phyloP scores from a whole-genome alignment of 495 filamentous ascomycete species.

The Aspergillus coremiiformis region DNA sequence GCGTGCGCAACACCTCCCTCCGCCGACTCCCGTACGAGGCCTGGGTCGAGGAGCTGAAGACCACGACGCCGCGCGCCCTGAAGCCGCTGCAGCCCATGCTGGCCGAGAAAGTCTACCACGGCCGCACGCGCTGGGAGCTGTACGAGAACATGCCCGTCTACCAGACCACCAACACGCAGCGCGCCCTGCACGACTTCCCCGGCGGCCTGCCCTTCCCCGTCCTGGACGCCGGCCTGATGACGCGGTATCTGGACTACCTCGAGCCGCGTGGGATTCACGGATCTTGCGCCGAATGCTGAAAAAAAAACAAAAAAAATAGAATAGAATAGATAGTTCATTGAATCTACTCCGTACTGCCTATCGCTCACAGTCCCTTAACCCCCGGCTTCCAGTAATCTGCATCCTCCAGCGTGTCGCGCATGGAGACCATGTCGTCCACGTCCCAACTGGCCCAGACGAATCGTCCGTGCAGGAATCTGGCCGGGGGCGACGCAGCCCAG shows the following conservation, averaged over 20 bases:
- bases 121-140: slow-evolving; percentile 16
- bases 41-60: slow-evolving; percentile 5
- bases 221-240: too few species aligned
- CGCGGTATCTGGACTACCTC: too few species aligned
- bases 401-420: too few species aligned
- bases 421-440: too few species aligned
- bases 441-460: slow-evolving; percentile 1
- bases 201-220: not conserved
- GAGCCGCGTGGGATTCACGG: too few species aligned
- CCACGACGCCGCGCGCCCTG: not conserved
- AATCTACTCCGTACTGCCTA: too few species aligned
- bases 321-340: too few species aligned
- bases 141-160: slow-evolving; percentile 18
- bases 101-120: slow-evolving; percentile 9
- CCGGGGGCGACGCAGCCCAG: not conserved
- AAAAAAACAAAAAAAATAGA: too few species aligned
- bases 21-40: slow-evolving; percentile 3
- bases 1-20: too few species aligned
- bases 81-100: slow-evolving; percentile 15
- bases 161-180: slow-evolving; percentile 8
- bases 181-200: not conserved
- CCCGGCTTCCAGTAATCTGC: too few species aligned
- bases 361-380: too few species aligned
- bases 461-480: not conserved
- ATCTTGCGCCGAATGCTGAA: too few species aligned